These are phyloP conservation scores for Fusarium hainanense DNA, from an alignment of 2,329 filamentous ascomycete species.

Conservation along the genomic window DNA sequence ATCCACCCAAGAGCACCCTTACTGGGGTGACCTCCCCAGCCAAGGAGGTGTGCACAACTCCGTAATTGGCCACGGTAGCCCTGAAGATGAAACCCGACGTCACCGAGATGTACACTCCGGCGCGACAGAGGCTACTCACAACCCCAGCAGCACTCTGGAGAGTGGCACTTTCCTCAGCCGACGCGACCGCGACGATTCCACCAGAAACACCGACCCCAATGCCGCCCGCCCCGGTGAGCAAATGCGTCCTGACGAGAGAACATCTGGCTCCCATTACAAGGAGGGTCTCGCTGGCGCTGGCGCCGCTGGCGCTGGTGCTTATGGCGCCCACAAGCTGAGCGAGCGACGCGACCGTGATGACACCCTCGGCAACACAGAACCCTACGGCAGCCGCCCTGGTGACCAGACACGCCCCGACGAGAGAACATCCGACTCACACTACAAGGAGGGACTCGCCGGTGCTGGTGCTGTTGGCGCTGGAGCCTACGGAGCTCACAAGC, in stretches of 20 bases:
- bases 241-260: not conserved
- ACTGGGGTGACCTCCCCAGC: conserved; percentile 37
- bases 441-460: conserved; percentile 14
- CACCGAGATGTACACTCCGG: conserved; percentile 2
- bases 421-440: conserved; percentile 12
- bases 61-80: conserved; percentile 26
- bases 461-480: conserved; percentile 1
- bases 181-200: not conserved
- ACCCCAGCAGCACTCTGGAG: not conserved
- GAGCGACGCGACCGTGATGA: conserved; percentile 1
- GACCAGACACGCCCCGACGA: not conserved
- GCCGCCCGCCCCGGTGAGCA: not conserved
- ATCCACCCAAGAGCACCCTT: conserved; percentile 25
- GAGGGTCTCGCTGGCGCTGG: conserved; percentile 19
- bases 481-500: conserved; percentile 15
- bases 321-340: conserved; percentile 15
- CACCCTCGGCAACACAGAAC: not conserved
- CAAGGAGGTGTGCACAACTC: conserved; percentile 19
- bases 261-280: conserved; percentile 7
- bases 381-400: conserved; percentile 3
- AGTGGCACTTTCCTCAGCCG: conserved; percentile 7
- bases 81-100: conserved; percentile 17
- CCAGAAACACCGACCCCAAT: not conserved
- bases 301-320: not conserved
- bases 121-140: not conserved